Percentiles rank a stretch among this genome's conserved stretches.
Evolutionary conservation across 2,329 filamentous ascomycete species (phyloP).

Genomic region (Botryotinia convoluta): DNA sequence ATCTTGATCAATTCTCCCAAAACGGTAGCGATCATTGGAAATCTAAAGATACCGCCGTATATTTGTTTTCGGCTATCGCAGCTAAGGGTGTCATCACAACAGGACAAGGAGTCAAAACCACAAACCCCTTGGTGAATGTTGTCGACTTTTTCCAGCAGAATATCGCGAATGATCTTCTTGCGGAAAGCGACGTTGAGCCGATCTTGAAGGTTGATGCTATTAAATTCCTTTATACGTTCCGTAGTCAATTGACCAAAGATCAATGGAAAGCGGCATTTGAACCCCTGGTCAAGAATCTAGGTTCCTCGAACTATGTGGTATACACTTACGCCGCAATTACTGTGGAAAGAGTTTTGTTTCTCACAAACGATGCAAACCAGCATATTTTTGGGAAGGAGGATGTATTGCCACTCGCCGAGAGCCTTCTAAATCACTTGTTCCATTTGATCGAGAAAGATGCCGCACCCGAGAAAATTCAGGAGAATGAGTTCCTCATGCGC

Average conservation of each 20-base stretch:
- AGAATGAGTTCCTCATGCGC: slow-evolving; percentile 98
- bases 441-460: slow-evolving; percentile 82
- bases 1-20: slow-evolving; percentile 71
- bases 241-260: slow-evolving; percentile 86
- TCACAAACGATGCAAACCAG: slow-evolving; percentile 71
- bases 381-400: slow-evolving; percentile 77
- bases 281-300: slow-evolving; percentile 86
- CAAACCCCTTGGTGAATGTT: slow-evolving; percentile 84
- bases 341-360: slow-evolving; percentile 86
- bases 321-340: slow-evolving; percentile 97
- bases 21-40: slow-evolving; percentile 77
- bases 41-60: slow-evolving; percentile 96
- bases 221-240: slow-evolving; percentile 96
- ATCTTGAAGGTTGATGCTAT: slow-evolving; percentile 97
- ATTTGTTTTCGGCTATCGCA: slow-evolving; percentile 90
- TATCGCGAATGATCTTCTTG: slow-evolving; percentile 82
- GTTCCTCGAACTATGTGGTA: slow-evolving; percentile 88
- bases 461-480: slow-evolving; percentile 88
- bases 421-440: slow-evolving; percentile 87
- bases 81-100: slow-evolving; percentile 86
- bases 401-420: slow-evolving; percentile 78
- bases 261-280: slow-evolving; percentile 91
- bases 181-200: slow-evolving; percentile 66
- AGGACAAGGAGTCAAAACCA: slow-evolving; percentile 83
- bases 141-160: slow-evolving; percentile 94